Base-by-base conservation (phyloP, 208 protist species). In the Phytomonas serpens region DNA sequence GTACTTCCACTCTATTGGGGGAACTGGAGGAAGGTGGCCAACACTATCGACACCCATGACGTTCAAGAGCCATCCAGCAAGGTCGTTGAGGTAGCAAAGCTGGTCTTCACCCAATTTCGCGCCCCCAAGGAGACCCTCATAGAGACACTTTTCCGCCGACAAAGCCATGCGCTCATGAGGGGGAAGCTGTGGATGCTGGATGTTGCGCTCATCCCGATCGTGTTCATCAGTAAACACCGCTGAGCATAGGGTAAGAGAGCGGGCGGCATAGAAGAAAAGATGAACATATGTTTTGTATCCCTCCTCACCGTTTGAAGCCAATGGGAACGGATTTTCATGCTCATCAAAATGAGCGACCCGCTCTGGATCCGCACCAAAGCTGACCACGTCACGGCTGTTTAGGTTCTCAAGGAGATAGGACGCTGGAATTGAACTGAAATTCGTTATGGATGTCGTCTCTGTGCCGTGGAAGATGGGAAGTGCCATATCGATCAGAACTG, bases 241-340 rank as follows among this genome's bases (percentile, higher is more conserved):
- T 5, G 81, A 73, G 69, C 77, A 84, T 33, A 93, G 67, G 65
- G 71, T 88, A 19, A 92, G 66, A 16, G 77, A 82, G 16, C 87
- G 85, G 5, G 82, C 73, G 16, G 87, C 86, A 10, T 91, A 76
- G 77, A 93, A 96, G 76, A 96, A 96, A 64, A 96, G 71, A 74
- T 96, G 88, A 5, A 84, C 77, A 9, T 72, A 67, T 3, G 89
- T 80, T 68, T 87, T 90, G 79, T 90, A 96, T 13, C 78, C 70
- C n/a, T 23, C 31, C 31, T 72, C 63, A 9, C 61, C 57, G 40
- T 51, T 61, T 9, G 75, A 69, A 52, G 81, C 75, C 4, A 27
- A 30, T 1, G 92, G 92, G 2, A 94, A 72, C n/a, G 88, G 84
- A 64, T 79, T 76, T 51, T 78, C 80, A 32, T 79, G 74, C 64